These are phyloP conservation scores for Brassica rapa DNA, from an alignment of 345 rosid genomes.

Conservation along the genomic window DNA sequence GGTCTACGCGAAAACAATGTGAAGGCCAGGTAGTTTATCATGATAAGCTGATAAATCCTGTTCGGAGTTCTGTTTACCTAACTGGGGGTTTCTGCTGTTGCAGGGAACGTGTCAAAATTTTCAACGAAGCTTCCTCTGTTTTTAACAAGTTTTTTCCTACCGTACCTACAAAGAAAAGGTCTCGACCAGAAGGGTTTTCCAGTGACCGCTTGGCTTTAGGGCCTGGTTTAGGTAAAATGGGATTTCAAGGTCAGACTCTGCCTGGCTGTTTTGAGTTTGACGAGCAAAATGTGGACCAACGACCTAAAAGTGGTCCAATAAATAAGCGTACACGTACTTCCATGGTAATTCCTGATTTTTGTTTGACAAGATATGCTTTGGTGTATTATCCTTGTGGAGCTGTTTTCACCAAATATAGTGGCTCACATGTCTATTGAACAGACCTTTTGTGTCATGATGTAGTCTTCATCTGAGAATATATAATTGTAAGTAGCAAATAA, in stretches of 20 bases:
- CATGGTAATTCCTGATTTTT: constrained; percentile 70
- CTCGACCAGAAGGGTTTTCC: constrained; percentile 69
- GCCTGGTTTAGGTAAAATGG: constrained; percentile 66
- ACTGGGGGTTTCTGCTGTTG: constrained; percentile 20
- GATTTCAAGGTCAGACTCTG: constrained; percentile 62
- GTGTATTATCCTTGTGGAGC: constrained; percentile 5
- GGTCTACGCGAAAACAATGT: constrained; percentile 62
- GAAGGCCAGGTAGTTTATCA: constrained; percentile 81
- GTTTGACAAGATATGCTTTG: constrained; percentile 31
- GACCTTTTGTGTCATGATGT: constrained; percentile 13
- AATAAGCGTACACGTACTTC: constrained; percentile 94
- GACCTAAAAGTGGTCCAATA: constrained; percentile 63
- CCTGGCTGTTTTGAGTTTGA: constrained; percentile 69
- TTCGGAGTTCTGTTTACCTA: constrained; percentile 21
- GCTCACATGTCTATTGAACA: constrained; percentile 6
- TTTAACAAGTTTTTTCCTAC: constrained; percentile 75
- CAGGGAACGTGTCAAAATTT: constrained; percentile 80
- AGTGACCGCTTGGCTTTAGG: constrained; percentile 56
- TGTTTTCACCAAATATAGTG: constrained; percentile 18
- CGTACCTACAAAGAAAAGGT: constrained; percentile 79
- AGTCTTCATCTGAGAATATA: constrained; percentile 14
- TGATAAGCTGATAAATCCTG: constrained; percentile 22
- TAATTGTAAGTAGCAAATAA: neutral
- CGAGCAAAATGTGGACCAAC: constrained; percentile 70
- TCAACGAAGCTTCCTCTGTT: constrained; percentile 75